Evolutionary conservation across 192 early-diverging fungal species (phyloP).

Genomic region (Phlyctochytrium bullatum): DNA sequence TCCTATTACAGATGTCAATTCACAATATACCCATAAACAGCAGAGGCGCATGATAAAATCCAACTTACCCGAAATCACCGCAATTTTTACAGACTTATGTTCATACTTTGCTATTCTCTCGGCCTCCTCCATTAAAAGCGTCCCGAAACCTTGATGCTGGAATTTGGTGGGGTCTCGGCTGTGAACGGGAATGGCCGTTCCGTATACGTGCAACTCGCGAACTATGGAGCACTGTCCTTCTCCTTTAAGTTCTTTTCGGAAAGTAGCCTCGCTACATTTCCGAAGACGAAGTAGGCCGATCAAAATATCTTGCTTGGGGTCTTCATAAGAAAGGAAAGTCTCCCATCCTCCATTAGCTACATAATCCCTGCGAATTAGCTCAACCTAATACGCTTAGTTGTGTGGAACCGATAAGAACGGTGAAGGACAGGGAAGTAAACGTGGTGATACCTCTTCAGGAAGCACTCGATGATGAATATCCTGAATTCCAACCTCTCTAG

Average conservation of each 20-base stretch:
- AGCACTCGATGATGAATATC: slow-evolving; percentile 96
- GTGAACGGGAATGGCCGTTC: slow-evolving; percentile 93
- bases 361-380: slow-evolving; percentile 97
- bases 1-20: slow-evolving; percentile 49
- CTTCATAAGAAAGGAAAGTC: slow-evolving; percentile 98
- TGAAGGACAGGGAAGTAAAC: too few relatives aligned
- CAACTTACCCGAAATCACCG: slow-evolving; percentile 83
- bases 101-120: slow-evolving; percentile 97
- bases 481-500: slow-evolving; percentile 96
- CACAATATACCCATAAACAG: not conserved
- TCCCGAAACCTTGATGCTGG: slow-evolving; percentile 99
- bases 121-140: slow-evolving; percentile 98
- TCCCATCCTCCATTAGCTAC: slow-evolving; percentile 99
- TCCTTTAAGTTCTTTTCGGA: slow-evolving; percentile 85
- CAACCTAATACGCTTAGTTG: slow-evolving; percentile 45
- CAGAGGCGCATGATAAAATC: slow-evolving; percentile 10
- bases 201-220: slow-evolving; percentile 97
- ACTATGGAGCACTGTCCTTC: slow-evolving; percentile 83
- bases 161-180: slow-evolving; percentile 96
- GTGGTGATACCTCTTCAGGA: slow-evolving; percentile 71
- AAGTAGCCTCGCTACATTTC: slow-evolving; percentile 86
- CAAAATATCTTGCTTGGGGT: slow-evolving; percentile 93
- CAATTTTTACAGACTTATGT: slow-evolving; percentile 90
- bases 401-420: not conserved
- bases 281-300: slow-evolving; percentile 92